Evolutionary conservation across 352 stramenopile genomes (phyloP).

Genomic region (Pseudoperonospora humuli): DNA sequence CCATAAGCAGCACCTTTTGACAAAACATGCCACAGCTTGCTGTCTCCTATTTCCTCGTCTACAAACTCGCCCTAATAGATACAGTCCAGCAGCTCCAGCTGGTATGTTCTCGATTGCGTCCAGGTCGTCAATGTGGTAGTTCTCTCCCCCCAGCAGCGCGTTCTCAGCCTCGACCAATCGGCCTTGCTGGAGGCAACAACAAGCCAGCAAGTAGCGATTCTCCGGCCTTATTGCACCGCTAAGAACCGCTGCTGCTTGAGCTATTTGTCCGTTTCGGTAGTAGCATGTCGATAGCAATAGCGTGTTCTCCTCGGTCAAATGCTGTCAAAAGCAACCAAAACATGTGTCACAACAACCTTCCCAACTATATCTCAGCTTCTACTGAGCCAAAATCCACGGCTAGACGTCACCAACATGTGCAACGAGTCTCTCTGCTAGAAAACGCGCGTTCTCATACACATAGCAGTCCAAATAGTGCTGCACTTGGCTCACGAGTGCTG

Average conservation of each 20-base stretch:
- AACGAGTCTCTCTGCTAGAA: conserved; percentile 77
- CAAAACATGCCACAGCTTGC: conserved; percentile 87
- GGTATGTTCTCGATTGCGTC: conserved; percentile 26
- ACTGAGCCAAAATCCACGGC: conserved; percentile 5
- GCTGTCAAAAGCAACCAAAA: conserved; percentile 31
- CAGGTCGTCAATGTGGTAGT: conserved; percentile 14
- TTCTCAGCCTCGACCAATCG: conserved; percentile 86
- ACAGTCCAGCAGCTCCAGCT: conserved; percentile 87
- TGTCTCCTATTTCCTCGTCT: conserved; percentile 81
- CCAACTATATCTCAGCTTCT: conserved; percentile 5
- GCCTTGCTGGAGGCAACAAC: conserved; percentile 69
- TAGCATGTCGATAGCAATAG: conserved; percentile 59
- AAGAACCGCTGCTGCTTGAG: conserved; percentile 51
- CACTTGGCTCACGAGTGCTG: conserved; percentile 37
- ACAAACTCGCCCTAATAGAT: conserved; percentile 90
- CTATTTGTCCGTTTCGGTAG: conserved; percentile 43
- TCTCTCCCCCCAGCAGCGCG: conserved; percentile 63
- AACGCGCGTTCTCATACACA: conserved; percentile 61
- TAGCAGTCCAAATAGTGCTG: conserved; percentile 45
- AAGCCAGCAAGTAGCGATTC: conserved; percentile 62
- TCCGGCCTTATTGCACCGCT: conserved; percentile 26
- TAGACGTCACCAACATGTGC: conserved; percentile 44
- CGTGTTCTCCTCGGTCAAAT: conserved; percentile 44
- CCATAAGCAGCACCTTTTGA: conserved; percentile 45
- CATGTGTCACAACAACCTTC: conserved; percentile 1